Conservation (phyloP, 2,329 filamentous ascomycete species). For the Botrytis squamosa region DNA sequence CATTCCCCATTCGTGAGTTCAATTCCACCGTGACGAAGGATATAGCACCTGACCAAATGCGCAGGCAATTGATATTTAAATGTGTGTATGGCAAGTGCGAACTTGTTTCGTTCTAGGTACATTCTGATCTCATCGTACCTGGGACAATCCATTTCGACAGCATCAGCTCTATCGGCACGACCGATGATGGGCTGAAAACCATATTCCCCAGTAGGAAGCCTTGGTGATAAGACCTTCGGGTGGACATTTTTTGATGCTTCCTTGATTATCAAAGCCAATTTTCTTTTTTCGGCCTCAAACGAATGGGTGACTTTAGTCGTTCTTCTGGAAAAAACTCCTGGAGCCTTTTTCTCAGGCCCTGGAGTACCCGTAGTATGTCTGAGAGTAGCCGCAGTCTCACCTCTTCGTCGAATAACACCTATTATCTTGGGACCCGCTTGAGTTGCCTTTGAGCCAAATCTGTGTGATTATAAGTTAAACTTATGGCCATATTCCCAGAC, state of each 20-base stretch:
- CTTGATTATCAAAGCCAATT: not conserved
- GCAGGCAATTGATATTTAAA: conserved; percentile 6
- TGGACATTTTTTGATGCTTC: not conserved
- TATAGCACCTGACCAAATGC: conserved; percentile 10
- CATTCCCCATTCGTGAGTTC: conserved; percentile 1
- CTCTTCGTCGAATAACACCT: not conserved
- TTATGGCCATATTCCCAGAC: not conserved
- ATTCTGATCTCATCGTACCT: conserved; percentile 8
- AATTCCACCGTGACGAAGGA: conserved; percentile 5
- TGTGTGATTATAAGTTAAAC: not conserved
- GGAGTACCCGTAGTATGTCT: not conserved
- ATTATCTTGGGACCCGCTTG: not conserved
- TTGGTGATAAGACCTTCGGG: not conserved
- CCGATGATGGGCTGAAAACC: not conserved
- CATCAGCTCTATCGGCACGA: not conserved
- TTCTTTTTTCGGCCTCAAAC: conserved; percentile 2
- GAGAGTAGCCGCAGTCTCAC: not conserved
- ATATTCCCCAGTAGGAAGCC: not conserved
- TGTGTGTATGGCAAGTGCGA: conserved; percentile 15
- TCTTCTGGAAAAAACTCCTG: not conserved
- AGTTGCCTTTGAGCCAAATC: not conserved
- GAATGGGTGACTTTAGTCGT: conserved; percentile 3
- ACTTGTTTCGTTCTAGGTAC: not conserved
- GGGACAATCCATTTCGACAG: not conserved
- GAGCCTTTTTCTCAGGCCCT: no score